Conservation (phyloP, 148 eudicot genomes). For the Camellia granthamiana region DNA sequence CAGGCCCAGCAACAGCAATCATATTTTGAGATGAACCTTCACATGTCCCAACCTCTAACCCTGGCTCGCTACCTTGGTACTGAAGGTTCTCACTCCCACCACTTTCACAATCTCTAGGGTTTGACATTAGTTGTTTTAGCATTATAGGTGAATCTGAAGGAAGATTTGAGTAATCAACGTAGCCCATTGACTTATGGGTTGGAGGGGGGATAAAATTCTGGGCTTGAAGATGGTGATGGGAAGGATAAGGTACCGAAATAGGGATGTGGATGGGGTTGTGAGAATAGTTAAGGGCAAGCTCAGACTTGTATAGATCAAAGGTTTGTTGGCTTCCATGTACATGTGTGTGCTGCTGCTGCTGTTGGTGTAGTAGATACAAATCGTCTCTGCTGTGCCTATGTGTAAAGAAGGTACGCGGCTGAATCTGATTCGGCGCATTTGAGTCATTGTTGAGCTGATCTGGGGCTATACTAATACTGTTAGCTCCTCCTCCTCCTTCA, state of each 20-base stretch:
- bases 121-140: slow-evolving; percentile 44
- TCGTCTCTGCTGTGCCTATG: slow-evolving; percentile 31
- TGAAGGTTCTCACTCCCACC: slow-evolving; percentile 32
- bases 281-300: slow-evolving; percentile 55
- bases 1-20: neutral
- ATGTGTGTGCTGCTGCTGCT: slow-evolving; percentile 17
- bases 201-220: slow-evolving; percentile 32
- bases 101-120: slow-evolving; percentile 37
- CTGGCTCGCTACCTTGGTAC: slow-evolving; percentile 39
- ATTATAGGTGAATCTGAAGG: slow-evolving; percentile 35
- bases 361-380: slow-evolving; percentile 42
- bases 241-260: neutral
- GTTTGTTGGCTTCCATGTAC: slow-evolving; percentile 19
- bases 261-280: slow-evolving; percentile 39
- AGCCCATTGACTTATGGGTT: slow-evolving; percentile 30
- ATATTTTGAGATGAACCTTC: slow-evolving; percentile 17
- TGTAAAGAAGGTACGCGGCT: slow-evolving; percentile 24
- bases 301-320: slow-evolving; percentile 52
- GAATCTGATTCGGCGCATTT: slow-evolving; percentile 9
- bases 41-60: slow-evolving; percentile 31
- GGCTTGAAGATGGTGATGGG: slow-evolving; percentile 24
- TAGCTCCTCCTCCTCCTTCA: slow-evolving; percentile 39
- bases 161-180: slow-evolving; percentile 27
- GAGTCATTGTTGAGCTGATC: slow-evolving; percentile 46
- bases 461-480: slow-evolving; percentile 18